Evolutionary conservation across 139 green algal genomes (phyloP), one percentile per base, ranked within the genome.

Genomic region (Coccomyxa sp.): DNA sequence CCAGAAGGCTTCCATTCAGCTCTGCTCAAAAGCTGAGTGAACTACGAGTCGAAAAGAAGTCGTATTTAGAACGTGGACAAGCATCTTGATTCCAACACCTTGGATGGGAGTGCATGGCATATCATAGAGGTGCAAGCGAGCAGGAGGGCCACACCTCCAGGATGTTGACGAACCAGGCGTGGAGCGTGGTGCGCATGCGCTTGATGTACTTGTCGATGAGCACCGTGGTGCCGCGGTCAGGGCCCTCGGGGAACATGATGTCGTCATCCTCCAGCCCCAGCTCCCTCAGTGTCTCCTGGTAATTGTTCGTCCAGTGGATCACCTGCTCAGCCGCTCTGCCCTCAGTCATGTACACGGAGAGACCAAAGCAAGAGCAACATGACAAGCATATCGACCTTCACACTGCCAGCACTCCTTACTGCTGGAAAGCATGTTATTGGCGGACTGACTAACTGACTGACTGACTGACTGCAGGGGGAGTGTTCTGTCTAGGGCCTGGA

Each of bases 161-260:
- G 80, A 98, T 98, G 89, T 96, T 96, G 68, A 77, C 86, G 80
- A 92, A 94, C 95, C 94, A 98, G 15, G 58, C 58, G 63, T 88
- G 88, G 71, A 97, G 90, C 21, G 87, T 95, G 21, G 77, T 77
- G 32, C 85, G 85, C 83, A 94, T 95, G 31, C 93, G 86, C 17
- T 89, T 60, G 16, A 93, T 91, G 87, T 98, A 98, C 79, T 87
- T 91, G 58, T 92, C 82, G 30, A 97, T 90, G 25, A 98, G 90
- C 84, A 94, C 83, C 32, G 83, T 83, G 79, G 95, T 84, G 57
- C 94, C 92, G 31, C 78, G 87, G 77, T 58, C 51, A 57, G 81
- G 31, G n/a, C 76, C 83, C 17, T 80, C 57, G 38, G 90, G 85
- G 76, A 89, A 93, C 25, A 68, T 38, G 27, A 83, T 32, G 45